Percentiles rank a stretch among this genome's conserved stretches.
These are phyloP conservation scores for Musa schizocarpa DNA, from an alignment of 176 grass and related monocot species.

Conservation along the genomic window DNA sequence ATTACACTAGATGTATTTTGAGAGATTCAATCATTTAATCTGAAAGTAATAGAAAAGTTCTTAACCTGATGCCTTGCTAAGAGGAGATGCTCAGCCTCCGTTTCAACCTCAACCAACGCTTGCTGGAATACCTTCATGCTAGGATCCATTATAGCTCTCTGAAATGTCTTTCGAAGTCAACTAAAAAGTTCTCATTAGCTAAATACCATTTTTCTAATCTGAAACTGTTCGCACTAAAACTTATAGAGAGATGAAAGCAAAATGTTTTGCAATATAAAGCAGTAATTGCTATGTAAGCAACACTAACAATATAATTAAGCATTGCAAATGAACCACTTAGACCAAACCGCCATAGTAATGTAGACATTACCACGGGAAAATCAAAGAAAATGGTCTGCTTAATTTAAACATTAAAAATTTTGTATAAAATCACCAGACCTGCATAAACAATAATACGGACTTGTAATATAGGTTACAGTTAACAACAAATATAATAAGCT, in stretches of 20 bases:
- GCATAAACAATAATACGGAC: too few species aligned
- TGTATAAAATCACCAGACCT: too few species aligned
- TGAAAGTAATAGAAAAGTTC: background rate
- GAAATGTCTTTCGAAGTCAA: background rate
- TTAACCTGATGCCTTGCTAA: conserved; percentile 79
- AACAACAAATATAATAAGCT: too few species aligned
- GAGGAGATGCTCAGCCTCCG: conserved; percentile 68
- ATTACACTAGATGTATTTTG: background rate
- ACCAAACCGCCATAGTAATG: background rate
- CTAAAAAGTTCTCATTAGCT: background rate
- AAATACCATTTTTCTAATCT: background rate
- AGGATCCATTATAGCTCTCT: conserved; percentile 47
- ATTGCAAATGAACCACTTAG: background rate
- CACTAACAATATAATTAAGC: background rate
- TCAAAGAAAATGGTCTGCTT: too few species aligned
- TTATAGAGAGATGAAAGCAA: background rate
- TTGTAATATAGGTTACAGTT: too few species aligned
- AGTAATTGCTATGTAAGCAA: background rate
- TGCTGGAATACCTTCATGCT: conserved; percentile 58
- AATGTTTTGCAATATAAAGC: background rate
- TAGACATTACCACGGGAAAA: too few species aligned
- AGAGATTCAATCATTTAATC: background rate
- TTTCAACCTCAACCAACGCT: conserved; percentile 61
- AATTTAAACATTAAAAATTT: too few species aligned
- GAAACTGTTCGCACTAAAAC: background rate